Conservation (phyloP, 441 rosid genomes). For the Pelargonium myrrhifolium region DNA sequence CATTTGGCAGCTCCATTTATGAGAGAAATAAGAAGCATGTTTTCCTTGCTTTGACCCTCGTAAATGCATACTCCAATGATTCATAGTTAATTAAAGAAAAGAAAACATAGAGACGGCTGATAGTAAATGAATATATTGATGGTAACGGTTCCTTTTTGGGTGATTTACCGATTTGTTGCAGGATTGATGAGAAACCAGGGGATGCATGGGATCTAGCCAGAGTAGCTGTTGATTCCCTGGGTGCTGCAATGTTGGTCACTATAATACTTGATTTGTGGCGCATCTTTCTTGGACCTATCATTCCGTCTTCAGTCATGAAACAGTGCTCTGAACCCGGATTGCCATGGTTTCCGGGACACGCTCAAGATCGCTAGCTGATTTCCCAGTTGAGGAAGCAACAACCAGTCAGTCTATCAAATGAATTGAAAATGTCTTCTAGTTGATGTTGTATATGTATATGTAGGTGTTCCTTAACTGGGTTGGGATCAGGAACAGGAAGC, state of each 20-base stretch:
- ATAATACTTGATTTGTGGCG: constrained; percentile 96
- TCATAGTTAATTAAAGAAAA: background rate
- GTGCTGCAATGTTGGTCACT: constrained; percentile 95
- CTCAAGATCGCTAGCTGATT: background rate
- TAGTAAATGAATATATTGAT: background rate
- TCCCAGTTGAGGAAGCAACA: background rate
- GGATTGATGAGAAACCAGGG: constrained; percentile 91
- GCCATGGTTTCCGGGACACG: constrained; percentile 68
- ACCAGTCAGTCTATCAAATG: background rate
- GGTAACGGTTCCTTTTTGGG: background rate
- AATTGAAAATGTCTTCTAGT: too few relatives aligned
- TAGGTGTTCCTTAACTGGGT: too few relatives aligned
- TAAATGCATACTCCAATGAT: background rate
- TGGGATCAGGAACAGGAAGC: too few relatives aligned
- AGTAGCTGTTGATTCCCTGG: constrained; percentile 90
- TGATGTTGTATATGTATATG: too few relatives aligned
- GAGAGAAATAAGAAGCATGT: background rate
- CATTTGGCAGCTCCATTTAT: too few relatives aligned
- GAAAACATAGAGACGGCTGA: background rate
- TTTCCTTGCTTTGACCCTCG: background rate
- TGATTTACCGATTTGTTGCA: constrained; percentile 20
- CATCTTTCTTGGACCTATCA: constrained; percentile 82
- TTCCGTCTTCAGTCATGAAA: constrained; percentile 44
- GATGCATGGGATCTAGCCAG: constrained; percentile 71
- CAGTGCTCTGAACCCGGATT: constrained; percentile 66